phyloP scores from a whole-genome alignment of 306 rosid genomes.

The Citrullus mucosospermus region DNA sequence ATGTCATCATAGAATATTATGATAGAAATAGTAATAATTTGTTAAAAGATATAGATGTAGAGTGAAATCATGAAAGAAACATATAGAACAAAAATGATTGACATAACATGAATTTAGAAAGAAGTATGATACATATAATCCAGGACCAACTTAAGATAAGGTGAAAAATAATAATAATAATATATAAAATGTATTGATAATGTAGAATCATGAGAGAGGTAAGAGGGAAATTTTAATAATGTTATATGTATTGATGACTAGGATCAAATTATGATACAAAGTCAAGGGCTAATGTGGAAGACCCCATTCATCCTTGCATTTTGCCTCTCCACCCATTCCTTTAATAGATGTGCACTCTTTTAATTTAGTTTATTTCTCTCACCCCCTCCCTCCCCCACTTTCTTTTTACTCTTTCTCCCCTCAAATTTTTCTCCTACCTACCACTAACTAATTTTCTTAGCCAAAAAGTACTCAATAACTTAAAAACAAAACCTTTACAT shows the following conservation, averaged over 20 bases:
- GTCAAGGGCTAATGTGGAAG: background rate
- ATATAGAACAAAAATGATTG: background rate
- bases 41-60: too few species aligned
- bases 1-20: too few species aligned
- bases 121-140: background rate
- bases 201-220: background rate
- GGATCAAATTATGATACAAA: background rate
- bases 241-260: background rate
- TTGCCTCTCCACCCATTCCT: background rate
- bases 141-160: too few species aligned
- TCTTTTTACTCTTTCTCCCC: background rate
- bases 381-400: background rate
- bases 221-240: background rate
- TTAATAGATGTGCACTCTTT: background rate
- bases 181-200: background rate
- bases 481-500: background rate
- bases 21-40: too few species aligned
- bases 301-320: background rate
- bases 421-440: background rate
- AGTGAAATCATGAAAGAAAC: too few species aligned
- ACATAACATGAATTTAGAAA: background rate
- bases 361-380: background rate
- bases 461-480: background rate
- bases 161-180: background rate
- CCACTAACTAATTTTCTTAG: background rate